Conservation (phyloP, 371 early-diverging fungal species). For the Apophysomyces elegans region DNA sequence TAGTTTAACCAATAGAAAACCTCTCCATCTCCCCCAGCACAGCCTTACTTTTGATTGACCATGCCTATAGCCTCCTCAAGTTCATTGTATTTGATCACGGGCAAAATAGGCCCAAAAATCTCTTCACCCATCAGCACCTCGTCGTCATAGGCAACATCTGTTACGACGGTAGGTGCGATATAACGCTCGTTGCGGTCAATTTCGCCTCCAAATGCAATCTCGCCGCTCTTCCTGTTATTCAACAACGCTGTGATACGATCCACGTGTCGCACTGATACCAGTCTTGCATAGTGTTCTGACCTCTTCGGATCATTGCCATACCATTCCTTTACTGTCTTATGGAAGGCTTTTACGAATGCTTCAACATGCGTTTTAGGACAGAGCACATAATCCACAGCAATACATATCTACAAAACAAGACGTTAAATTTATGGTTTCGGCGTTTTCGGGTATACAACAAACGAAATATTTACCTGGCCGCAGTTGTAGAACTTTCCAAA, state of each 20-base stretch:
- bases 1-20: neutral
- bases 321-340: conserved; percentile 48
- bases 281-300: conserved; percentile 63
- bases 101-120: conserved; percentile 86
- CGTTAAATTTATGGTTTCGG: neutral
- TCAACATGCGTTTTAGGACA: conserved; percentile 55
- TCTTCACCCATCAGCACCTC: conserved; percentile 46
- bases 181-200: conserved; percentile 23
- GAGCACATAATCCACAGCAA: conserved; percentile 88
- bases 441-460: neutral
- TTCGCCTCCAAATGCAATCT: conserved; percentile 48
- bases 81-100: conserved; percentile 38
- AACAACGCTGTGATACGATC: conserved; percentile 67
- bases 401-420: conserved; percentile 63
- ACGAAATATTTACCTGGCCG: conserved; percentile 67
- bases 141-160: conserved; percentile 25
- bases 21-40: neutral
- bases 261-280: conserved; percentile 75
- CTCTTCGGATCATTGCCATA: conserved; percentile 56
- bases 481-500: conserved; percentile 82
- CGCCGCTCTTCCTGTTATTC: conserved; percentile 48
- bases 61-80: conserved; percentile 34
- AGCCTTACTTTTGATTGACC: conserved; percentile 33
- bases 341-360: conserved; percentile 54
- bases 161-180: conserved; percentile 24